Conservation (phyloP, 2,329 filamentous ascomycete genomes). For the Aspergillus sp. region DNA sequence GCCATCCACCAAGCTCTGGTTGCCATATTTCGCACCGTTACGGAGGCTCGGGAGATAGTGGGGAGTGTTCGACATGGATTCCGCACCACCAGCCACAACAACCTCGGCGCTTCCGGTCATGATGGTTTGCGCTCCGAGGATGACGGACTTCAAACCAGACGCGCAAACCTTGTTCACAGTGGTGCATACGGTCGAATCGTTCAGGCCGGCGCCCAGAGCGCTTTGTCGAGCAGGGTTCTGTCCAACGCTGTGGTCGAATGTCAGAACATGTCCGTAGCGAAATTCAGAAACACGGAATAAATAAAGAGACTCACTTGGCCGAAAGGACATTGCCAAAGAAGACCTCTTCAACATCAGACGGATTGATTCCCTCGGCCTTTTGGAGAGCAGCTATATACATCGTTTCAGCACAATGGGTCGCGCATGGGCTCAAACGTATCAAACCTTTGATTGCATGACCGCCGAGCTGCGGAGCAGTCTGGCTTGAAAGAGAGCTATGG, state of each 20-base stretch:
- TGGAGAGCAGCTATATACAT: conserved; percentile 58
- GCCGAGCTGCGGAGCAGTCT: conserved; percentile 78
- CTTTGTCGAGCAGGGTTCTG: conserved; percentile 95
- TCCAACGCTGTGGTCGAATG: conserved; percentile 59
- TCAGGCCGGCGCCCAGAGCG: conserved; percentile 78
- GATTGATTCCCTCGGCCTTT: conserved; percentile 75
- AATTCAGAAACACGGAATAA: background rate
- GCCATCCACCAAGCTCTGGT: conserved; percentile 80
- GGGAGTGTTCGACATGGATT: conserved; percentile 97
- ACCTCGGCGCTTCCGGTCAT: conserved; percentile 90
- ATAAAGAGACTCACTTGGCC: conserved; percentile 59
- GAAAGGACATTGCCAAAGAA: conserved; percentile 98
- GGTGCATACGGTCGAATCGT: conserved; percentile 70
- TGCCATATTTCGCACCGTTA: conserved; percentile 84
- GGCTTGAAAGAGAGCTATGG: conserved; percentile 71
- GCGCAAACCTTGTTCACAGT: conserved; percentile 99
- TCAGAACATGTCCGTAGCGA: background rate
- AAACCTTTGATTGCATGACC: conserved; percentile 85
- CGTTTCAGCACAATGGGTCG: background rate
- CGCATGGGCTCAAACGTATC: too few species aligned
- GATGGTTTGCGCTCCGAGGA: conserved; percentile 92
- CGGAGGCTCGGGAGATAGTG: conserved; percentile 89
- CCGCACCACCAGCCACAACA: conserved; percentile 85
- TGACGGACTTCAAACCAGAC: conserved; percentile 86
- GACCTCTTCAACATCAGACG: conserved; percentile 86